phyloP scores from a whole-genome alignment of 305 asterid species.

The Lippia alba region DNA sequence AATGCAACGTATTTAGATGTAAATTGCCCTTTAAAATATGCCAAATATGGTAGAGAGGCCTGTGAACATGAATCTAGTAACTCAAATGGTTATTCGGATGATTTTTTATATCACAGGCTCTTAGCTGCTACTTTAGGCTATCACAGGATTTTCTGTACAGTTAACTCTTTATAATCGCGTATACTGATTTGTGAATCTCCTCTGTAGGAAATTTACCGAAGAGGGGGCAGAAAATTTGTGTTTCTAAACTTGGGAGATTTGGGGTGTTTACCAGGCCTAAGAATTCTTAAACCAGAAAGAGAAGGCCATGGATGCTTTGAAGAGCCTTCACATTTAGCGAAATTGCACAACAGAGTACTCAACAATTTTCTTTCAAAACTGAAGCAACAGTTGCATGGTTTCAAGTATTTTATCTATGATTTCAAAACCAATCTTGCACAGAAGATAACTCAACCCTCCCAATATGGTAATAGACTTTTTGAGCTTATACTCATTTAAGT shows the following conservation, averaged over 20 bases:
- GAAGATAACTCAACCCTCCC: conserved; percentile 48
- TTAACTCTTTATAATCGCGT: too few species aligned
- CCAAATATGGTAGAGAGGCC: too few species aligned
- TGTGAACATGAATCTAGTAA: too few species aligned
- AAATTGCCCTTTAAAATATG: too few species aligned
- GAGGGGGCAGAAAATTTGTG: conserved; percentile 68
- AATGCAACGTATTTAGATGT: too few species aligned
- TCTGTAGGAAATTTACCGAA: conserved; percentile 48
- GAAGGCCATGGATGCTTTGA: conserved; percentile 43
- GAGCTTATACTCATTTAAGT: background rate
- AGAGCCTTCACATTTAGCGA: conserved; percentile 55
- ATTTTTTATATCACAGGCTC: too few species aligned
- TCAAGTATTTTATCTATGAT: conserved; percentile 60
- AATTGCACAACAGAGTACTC: conserved; percentile 53
- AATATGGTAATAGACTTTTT: conserved; percentile 44
- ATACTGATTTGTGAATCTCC: background rate
- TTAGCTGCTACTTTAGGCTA: too few species aligned
- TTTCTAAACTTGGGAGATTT: conserved; percentile 58
- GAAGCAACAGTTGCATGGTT: conserved; percentile 47
- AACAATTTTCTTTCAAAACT: conserved; percentile 38
- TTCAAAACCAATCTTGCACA: conserved; percentile 48
- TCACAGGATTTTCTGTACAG: too few species aligned
- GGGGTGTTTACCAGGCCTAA: conserved; percentile 67
- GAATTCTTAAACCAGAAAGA: conserved; percentile 37
- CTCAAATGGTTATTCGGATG: too few species aligned